Evolutionary conservation across 495 filamentous ascomycete species (phyloP).

Genomic region (Trichoderma parareesei): DNA sequence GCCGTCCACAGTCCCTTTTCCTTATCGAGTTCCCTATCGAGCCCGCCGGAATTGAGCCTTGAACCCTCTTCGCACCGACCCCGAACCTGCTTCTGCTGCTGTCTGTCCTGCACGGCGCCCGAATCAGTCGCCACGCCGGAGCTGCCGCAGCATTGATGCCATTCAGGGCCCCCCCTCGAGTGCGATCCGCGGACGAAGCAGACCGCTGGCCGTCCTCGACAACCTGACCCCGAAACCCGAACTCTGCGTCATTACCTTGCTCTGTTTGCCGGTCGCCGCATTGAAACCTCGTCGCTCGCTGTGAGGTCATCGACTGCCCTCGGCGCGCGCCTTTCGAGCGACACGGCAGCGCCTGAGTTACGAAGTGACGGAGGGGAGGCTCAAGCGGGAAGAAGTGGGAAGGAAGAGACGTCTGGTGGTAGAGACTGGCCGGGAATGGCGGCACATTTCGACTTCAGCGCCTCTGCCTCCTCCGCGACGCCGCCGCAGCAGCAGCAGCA

Average conservation of each 20-base stretch:
- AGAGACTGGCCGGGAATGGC: background rate
- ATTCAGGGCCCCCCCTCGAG: background rate
- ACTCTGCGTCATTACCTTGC: background rate
- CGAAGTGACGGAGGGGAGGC: too few relatives aligned
- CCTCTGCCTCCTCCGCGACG: background rate
- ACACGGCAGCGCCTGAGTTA: too few relatives aligned
- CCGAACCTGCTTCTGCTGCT: background rate
- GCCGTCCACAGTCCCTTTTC: too few relatives aligned
- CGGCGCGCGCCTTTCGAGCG: too few relatives aligned
- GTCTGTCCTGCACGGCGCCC: background rate
- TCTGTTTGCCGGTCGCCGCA: background rate
- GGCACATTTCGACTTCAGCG: background rate
- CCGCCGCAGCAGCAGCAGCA: background rate
- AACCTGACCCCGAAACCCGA: background rate
- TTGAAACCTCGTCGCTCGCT: background rate
- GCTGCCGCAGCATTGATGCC: slow-evolving; percentile 6
- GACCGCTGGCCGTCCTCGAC: background rate
- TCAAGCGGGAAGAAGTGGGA: background rate
- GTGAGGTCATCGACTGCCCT: background rate
- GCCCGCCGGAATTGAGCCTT: too few relatives aligned
- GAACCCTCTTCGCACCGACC: background rate
- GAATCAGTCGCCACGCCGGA: background rate
- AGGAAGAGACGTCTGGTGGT: background rate
- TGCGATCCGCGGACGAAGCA: background rate
- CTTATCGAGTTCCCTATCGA: too few relatives aligned